Conservation (phyloP, 257 asterid species). For the Nicotiana tabacum region DNA sequence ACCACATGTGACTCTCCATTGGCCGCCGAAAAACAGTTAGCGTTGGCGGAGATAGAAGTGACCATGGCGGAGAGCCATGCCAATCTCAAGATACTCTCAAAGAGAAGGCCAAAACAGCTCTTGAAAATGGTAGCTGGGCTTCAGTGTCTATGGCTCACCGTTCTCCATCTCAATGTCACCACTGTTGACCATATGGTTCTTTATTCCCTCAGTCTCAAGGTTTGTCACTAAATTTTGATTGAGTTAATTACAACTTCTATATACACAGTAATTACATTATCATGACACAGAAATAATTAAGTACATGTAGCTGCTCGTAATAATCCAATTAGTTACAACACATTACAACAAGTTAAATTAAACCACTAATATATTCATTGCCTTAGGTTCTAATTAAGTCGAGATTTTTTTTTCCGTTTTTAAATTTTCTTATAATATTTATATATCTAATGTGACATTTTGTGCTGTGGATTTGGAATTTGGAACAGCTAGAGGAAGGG, state of each 20-base stretch:
- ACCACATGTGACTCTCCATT: background rate
- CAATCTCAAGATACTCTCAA: constrained; percentile 33
- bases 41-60: constrained; percentile 39
- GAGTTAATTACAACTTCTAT: background rate
- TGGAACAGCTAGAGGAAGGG: constrained; percentile 39
- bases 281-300: background rate
- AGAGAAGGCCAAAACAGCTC: constrained; percentile 39
- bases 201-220: constrained; percentile 41
- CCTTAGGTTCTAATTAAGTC: background rate
- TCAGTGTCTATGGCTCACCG: constrained; percentile 37
- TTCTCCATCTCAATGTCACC: constrained; percentile 41
- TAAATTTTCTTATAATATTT: background rate
- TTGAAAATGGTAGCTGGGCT: constrained; percentile 37
- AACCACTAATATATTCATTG: background rate
- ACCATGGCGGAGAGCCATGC: constrained; percentile 51
- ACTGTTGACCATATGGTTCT: constrained; percentile 37
- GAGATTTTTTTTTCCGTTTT: background rate
- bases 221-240: background rate
- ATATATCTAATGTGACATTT: background rate
- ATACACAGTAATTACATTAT: background rate
- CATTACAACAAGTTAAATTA: background rate
- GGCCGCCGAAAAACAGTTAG: constrained; percentile 10
- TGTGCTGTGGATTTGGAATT: background rate
- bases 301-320: background rate
- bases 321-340: background rate